Percentiles rank a stretch among this genome's conserved stretches.
These are phyloP conservation scores for Penicillium verrucosum DNA, from an alignment of 2,329 filamentous ascomycete species.

Conservation along the genomic window DNA sequence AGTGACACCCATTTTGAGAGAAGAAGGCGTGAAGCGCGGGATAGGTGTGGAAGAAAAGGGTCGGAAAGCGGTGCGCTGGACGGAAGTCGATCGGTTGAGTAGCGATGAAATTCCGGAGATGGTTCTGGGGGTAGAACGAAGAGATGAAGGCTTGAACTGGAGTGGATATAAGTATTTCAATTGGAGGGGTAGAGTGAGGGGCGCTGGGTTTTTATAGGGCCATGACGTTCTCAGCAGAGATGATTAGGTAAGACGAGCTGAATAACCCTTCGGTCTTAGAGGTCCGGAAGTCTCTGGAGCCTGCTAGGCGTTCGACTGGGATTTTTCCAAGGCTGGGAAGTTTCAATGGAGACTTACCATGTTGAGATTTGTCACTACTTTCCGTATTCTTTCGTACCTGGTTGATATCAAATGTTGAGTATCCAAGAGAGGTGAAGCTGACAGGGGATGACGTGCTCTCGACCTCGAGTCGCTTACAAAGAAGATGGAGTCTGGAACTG, in stretches of 20 bases:
- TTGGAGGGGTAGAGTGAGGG: conserved; percentile 19
- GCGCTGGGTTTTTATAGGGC: conserved; percentile 29
- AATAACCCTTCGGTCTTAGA: conserved; percentile 20
- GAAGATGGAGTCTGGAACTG: conserved; percentile 25
- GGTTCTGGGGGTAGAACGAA: conserved; percentile 6
- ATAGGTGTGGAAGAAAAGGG: conserved; percentile 19
- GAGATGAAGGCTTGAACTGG: conserved; percentile 18
- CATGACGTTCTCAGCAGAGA: conserved; percentile 29
- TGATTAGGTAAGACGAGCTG: conserved; percentile 27
- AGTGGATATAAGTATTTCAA: conserved; percentile 4
- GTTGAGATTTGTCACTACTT: conserved; percentile 9
- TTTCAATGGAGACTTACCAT: conserved; percentile 20
- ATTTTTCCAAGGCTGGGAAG: background rate
- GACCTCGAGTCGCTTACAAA: conserved; percentile 30
- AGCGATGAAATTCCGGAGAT: conserved; percentile 11
- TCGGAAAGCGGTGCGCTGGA: conserved; percentile 6
- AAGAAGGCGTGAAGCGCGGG: conserved; percentile 17
- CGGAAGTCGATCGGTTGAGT: conserved; percentile 34
- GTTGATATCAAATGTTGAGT: conserved; percentile 7
- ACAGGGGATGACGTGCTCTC: conserved; percentile 30
- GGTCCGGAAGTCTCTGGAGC: background rate
- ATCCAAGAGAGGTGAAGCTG: conserved; percentile 14
- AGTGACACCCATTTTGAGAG: conserved; percentile 27
- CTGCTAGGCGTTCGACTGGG: background rate
- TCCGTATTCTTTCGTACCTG: background rate